phyloP scores from a whole-genome alignment of 208 protist genomes.

The Acanthamoeba rhysodes region DNA sequence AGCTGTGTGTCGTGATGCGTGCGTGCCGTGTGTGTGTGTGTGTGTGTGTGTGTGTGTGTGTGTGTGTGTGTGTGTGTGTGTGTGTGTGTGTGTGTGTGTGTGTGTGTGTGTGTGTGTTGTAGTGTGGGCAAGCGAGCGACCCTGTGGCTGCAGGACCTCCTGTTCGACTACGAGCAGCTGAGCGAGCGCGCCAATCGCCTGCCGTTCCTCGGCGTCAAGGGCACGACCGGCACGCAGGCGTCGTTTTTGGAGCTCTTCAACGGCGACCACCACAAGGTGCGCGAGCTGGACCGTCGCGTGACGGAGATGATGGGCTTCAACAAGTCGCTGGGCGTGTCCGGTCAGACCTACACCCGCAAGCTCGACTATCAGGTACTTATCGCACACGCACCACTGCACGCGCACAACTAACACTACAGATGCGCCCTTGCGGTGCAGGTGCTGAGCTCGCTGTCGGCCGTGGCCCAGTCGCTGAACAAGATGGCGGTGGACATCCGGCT shows the following conservation, averaged over 20 bases:
- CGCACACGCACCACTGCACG: not conserved
- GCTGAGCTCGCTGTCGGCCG: constrained; percentile 72
- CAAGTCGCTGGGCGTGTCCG: constrained; percentile 78
- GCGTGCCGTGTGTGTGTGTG: no score
- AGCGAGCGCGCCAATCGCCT: constrained; percentile 35
- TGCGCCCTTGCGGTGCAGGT: constrained; percentile 21
- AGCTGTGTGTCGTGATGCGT: no score
- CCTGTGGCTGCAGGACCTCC: constrained; percentile 88
- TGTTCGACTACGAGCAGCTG: constrained; percentile 83
- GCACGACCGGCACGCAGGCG: constrained; percentile 90
- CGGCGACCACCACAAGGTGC: constrained; percentile 81
- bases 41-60: no score
- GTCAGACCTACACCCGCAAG: constrained; percentile 90
- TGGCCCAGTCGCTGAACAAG: constrained; percentile 86
- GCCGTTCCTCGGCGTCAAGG: constrained; percentile 82
- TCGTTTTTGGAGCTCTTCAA: constrained; percentile 87
- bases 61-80: no score
- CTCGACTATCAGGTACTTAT: constrained; percentile 71
- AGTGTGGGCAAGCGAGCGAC: constrained; percentile 88
- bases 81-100: not conserved
- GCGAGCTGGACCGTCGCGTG: constrained; percentile 81
- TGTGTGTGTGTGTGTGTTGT: not conserved
- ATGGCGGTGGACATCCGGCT: constrained; percentile 89
- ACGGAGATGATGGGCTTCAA: constrained; percentile 86
- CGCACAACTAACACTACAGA: no score